A percentile compares a stretch with the other conserved stretches of the same genome.
phyloP scores from a whole-genome alignment of 495 filamentous ascomycete species.

The Ramalina intermedia region DNA sequence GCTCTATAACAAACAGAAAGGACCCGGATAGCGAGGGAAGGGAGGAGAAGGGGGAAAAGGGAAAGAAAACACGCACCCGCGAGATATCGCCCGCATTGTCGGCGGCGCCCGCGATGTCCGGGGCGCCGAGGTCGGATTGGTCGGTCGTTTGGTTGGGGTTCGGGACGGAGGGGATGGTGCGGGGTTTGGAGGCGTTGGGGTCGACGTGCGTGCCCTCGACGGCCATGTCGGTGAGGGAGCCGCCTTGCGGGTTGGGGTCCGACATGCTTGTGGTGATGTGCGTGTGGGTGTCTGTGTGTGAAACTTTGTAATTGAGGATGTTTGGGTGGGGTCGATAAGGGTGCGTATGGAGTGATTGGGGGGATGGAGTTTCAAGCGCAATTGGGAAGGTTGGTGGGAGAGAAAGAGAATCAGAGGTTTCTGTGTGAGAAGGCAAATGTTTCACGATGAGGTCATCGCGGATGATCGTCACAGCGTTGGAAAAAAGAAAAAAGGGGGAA shows the following conservation, averaged over 20 bases:
- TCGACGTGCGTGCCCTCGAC: conserved; percentile 36
- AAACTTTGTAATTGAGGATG: not conserved
- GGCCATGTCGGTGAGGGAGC: conserved; percentile 36
- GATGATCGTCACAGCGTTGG: too few species aligned
- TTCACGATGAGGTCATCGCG: too few species aligned
- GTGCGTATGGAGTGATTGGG: too few species aligned
- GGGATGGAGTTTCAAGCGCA: too few species aligned
- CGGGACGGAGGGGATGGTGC: conserved; percentile 40
- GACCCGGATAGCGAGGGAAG: too few species aligned
- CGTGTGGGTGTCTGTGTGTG: not conserved
- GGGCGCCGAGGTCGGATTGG: conserved; percentile 11
- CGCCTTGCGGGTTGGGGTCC: conserved; percentile 20
- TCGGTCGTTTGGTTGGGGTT: conserved; percentile 32
- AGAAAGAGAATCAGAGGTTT: too few species aligned
- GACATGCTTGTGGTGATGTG: not conserved
- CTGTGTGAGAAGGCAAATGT: too few species aligned
- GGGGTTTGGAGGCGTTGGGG: conserved; percentile 36
- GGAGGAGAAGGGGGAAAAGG: not conserved
- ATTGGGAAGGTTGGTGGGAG: too few species aligned
- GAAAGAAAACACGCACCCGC: conserved; percentile 17
- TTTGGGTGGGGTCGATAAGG: too few species aligned
- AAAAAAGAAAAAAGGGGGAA: too few species aligned
- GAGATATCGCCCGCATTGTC: conserved; percentile 41
- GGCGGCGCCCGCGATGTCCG: conserved; percentile 28
- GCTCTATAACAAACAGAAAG: too few species aligned